phyloP scores from a whole-genome alignment of 306 rosid species.

The Rubus parviflorus region DNA sequence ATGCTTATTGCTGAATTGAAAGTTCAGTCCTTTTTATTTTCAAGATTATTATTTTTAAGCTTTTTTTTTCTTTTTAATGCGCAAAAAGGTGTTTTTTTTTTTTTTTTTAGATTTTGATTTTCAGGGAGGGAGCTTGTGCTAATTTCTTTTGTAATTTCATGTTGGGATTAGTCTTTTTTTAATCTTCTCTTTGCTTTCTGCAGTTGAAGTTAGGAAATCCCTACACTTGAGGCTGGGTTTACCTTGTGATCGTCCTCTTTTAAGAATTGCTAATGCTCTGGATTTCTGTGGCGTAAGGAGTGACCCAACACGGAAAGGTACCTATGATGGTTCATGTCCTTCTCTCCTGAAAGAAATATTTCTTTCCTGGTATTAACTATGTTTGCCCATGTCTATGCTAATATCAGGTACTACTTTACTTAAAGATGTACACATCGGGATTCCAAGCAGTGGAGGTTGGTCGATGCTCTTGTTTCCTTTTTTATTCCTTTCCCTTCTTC shows the following conservation, averaged over 20 bases:
- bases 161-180: not conserved
- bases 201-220: constrained; percentile 87
- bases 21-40: not conserved
- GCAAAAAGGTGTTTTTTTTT: not conserved
- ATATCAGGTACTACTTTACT: constrained; percentile 67
- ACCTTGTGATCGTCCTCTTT: constrained; percentile 86
- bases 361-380: not conserved
- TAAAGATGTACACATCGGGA: constrained; percentile 83
- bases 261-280: constrained; percentile 83
- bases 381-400: constrained; percentile 18
- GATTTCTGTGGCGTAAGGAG: constrained; percentile 48
- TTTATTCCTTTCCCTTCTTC: constrained; percentile 15
- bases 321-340: not conserved
- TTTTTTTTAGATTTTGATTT: not conserved
- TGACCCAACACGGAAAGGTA: constrained; percentile 62
- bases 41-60: not conserved
- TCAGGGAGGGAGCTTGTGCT: constrained; percentile 10
- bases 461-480: constrained; percentile 22
- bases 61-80: not conserved
- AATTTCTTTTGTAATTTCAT: not conserved
- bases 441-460: constrained; percentile 88
- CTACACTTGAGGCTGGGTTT: constrained; percentile 82
- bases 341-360: not conserved
- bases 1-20: not conserved
- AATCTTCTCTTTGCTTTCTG: constrained; percentile 30